Conservation (phyloP, 805 yeast species). For the Candida adriatica region DNA sequence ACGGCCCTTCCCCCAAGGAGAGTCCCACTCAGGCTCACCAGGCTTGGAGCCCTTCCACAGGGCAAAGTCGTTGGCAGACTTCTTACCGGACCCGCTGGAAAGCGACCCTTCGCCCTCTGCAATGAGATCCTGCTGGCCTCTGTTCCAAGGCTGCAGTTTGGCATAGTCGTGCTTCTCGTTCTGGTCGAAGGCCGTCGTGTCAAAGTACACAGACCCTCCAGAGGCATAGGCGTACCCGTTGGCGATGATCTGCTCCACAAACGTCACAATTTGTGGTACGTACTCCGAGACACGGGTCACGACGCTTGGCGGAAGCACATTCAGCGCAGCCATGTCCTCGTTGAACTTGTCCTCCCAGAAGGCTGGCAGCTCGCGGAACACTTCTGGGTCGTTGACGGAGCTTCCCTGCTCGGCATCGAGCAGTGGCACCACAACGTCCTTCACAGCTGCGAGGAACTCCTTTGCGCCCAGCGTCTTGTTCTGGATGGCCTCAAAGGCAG, state of each 20-base stretch:
- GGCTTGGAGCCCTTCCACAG: conserved; percentile 95
- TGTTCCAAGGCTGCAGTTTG: conserved; percentile 97
- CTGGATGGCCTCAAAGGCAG: conserved; percentile 43
- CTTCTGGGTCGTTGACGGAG: conserved; percentile 73
- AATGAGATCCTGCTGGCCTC: conserved; percentile 77
- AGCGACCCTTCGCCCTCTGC: conserved; percentile 95
- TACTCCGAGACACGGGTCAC: conserved; percentile 95
- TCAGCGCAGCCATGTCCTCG: conserved; percentile 76
- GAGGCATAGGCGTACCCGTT: conserved; percentile 85
- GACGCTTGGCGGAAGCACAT: conserved; percentile 77
- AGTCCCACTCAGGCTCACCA: conserved; percentile 94
- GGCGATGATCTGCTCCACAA: conserved; percentile 63
- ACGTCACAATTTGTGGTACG: conserved; percentile 83
- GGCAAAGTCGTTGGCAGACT: conserved; percentile 82
- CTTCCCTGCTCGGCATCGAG: conserved; percentile 71
- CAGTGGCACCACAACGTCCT: conserved; percentile 68
- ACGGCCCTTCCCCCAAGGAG: conserved; percentile 96
- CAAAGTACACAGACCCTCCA: conserved; percentile 90
- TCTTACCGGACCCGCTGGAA: conserved; percentile 52
- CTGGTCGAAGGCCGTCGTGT: conserved; percentile 74
- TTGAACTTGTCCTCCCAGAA: conserved; percentile 86
- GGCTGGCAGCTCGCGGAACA: conserved; percentile 77
- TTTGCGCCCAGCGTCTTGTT: conserved; percentile 22
- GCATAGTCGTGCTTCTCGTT: conserved; percentile 78
- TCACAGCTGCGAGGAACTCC: conserved; percentile 43